Evolutionary conservation across 306 rosid species (phyloP).

Genomic region (Rosa lucieae): DNA sequence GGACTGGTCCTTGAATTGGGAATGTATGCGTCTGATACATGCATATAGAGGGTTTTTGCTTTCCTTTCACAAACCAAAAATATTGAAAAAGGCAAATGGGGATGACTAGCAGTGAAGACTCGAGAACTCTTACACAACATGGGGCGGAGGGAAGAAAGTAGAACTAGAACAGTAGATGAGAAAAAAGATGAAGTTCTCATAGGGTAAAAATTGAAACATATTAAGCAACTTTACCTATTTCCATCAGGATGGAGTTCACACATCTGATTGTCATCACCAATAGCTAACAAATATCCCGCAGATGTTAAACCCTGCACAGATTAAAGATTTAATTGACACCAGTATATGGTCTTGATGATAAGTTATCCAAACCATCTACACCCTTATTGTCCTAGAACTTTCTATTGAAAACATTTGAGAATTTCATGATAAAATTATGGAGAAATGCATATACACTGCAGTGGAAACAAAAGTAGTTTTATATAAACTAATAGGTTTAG

Average conservation of each 20-base stretch:
- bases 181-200: neutral
- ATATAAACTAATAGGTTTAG: neutral
- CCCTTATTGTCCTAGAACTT: neutral
- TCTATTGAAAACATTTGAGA: neutral
- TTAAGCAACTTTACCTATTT: slow-evolving; percentile 51
- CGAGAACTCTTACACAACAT: neutral
- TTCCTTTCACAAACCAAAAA: neutral
- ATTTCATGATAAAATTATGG: neutral
- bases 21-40: neutral
- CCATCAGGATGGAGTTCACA: slow-evolving; percentile 96
- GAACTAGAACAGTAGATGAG: neutral
- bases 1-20: neutral
- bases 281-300: slow-evolving; percentile 72
- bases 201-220: neutral
- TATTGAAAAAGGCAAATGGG: neutral
- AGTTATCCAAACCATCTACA: neutral
- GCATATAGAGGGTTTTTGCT: neutral
- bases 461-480: neutral
- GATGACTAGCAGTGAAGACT: neutral
- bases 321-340: slow-evolving; percentile 15
- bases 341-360: neutral
- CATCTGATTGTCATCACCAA: slow-evolving; percentile 84
- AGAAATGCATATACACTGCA: neutral
- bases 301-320: slow-evolving; percentile 58
- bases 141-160: neutral